phyloP scores from a whole-genome alignment of 2,329 filamentous ascomycete genomes.

The Immersiporthe knoxdaviesiana region DNA sequence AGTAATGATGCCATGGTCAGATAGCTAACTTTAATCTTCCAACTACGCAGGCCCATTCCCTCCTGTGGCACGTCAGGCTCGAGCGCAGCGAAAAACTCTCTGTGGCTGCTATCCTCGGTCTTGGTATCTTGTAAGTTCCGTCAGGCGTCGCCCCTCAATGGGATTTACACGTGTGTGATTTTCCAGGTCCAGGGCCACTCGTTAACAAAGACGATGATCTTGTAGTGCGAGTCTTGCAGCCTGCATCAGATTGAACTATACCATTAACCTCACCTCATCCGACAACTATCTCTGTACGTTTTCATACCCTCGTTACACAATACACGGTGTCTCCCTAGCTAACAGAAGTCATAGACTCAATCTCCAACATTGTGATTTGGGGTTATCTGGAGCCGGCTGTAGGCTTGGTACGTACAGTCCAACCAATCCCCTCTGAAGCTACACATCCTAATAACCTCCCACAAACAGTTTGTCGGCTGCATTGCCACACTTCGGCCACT shows the following conservation, averaged over 20 bases:
- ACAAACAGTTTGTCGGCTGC: slow-evolving; percentile 22
- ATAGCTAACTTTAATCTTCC: background rate
- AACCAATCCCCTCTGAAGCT: no score
- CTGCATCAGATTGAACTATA: slow-evolving; percentile 27
- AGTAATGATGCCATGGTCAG: background rate
- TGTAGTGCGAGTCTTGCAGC: slow-evolving; percentile 25
- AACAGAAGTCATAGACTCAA: background rate
- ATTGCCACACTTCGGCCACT: slow-evolving; percentile 27
- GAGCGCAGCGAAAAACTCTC: slow-evolving; percentile 28
- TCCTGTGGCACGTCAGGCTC: slow-evolving; percentile 26
- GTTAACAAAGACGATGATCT: slow-evolving; percentile 13
- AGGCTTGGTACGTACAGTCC: slow-evolving; percentile 17
- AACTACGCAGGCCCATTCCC: slow-evolving; percentile 21
- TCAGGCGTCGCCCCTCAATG: background rate
- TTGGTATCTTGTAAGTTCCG: slow-evolving; percentile 26
- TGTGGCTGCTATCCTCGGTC: slow-evolving; percentile 25
- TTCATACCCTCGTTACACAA: background rate
- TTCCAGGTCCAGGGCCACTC: background rate
- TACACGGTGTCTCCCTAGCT: background rate
- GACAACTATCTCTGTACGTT: slow-evolving; percentile 26
- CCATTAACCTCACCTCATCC: slow-evolving; percentile 21
- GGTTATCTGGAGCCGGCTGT: slow-evolving; percentile 27
- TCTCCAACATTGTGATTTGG: slow-evolving; percentile 28
- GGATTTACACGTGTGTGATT: background rate
- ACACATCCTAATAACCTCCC: background rate